These are phyloP conservation scores for Naganishia sp. DNA, from an alignment of 1,284 basidiomycete species.

Conservation along the genomic window DNA sequence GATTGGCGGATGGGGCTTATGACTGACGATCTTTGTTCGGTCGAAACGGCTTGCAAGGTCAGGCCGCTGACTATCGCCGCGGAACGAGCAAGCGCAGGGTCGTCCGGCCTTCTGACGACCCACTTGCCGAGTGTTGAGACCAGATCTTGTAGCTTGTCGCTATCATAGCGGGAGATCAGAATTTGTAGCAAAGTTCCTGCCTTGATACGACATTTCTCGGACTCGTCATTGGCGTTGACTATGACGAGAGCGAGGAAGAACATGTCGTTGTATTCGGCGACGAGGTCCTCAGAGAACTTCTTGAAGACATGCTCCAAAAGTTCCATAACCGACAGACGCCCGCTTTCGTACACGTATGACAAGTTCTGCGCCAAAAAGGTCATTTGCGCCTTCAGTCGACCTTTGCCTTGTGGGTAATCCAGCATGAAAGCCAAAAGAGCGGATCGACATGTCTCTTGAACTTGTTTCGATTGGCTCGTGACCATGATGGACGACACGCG, in stretches of 20 bases:
- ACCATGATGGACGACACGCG: constrained; percentile 92
- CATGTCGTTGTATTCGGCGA: constrained; percentile 82
- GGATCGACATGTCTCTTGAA: constrained; percentile 87
- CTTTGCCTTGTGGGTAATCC: constrained; percentile 96
- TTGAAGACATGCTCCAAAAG: constrained; percentile 75
- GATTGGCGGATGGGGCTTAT: constrained; percentile 55
- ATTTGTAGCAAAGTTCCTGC: constrained; percentile 77
- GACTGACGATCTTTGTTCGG: constrained; percentile 51
- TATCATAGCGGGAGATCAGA: constrained; percentile 69
- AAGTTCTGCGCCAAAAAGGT: constrained; percentile 92
- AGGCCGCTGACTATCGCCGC: constrained; percentile 66
- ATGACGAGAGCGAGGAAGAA: constrained; percentile 91
- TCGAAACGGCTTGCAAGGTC: constrained; percentile 52
- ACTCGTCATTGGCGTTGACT: constrained; percentile 90
- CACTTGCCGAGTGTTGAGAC: constrained; percentile 74
- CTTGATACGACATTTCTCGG: constrained; percentile 82
- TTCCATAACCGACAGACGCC: constrained; percentile 89
- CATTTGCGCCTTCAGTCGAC: constrained; percentile 82
- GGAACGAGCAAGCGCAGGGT: constrained; percentile 53
- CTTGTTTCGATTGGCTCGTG: constrained; percentile 84
- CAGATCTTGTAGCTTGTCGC: constrained; percentile 59
- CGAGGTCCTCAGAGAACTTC: constrained; percentile 78
- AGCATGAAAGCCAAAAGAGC: constrained; percentile 92
- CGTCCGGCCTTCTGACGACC: constrained; percentile 52
- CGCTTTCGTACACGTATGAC: constrained; percentile 86